Percentiles rank a stretch among this genome's conserved stretches.
phyloP scores from a whole-genome alignment of 148 eudicot species.

The Mesembryanthemum crystallinum region DNA sequence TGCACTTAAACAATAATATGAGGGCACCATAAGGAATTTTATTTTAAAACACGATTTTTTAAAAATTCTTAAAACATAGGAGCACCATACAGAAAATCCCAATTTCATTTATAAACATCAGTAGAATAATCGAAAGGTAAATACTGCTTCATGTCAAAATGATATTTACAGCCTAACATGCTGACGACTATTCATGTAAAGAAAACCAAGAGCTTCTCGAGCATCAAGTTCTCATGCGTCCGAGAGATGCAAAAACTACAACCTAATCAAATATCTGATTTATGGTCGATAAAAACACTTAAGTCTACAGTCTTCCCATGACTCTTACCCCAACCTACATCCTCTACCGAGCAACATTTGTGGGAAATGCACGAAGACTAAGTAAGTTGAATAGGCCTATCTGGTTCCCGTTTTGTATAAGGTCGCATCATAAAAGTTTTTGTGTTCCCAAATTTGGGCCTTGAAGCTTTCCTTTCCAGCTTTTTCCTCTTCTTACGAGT shows the following conservation, averaged over 20 bases:
- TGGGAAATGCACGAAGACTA: background rate
- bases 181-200: background rate
- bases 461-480: constrained; percentile 66
- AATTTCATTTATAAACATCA: too few species aligned
- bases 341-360: background rate
- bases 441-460: constrained; percentile 51
- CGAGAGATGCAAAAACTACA: background rate
- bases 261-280: background rate
- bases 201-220: background rate
- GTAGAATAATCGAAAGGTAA: too few species aligned
- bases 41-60: too few species aligned
- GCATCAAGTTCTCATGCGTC: constrained; percentile 4
- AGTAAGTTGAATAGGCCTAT: constrained; percentile 15
- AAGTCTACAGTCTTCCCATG: constrained; percentile 1
- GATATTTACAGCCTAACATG: background rate
- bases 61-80: too few species aligned
- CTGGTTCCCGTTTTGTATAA: too few species aligned
- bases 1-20: too few species aligned
- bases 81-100: too few species aligned
- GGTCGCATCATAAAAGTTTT: too few species aligned
- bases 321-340: constrained; percentile 3
- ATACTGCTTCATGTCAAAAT: too few species aligned
- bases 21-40: too few species aligned
- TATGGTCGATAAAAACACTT: constrained; percentile 7
- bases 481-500: constrained; percentile 66